phyloP scores from a whole-genome alignment of 768 basidiomycete species.

The Erythrobasidium yunnanense region DNA sequence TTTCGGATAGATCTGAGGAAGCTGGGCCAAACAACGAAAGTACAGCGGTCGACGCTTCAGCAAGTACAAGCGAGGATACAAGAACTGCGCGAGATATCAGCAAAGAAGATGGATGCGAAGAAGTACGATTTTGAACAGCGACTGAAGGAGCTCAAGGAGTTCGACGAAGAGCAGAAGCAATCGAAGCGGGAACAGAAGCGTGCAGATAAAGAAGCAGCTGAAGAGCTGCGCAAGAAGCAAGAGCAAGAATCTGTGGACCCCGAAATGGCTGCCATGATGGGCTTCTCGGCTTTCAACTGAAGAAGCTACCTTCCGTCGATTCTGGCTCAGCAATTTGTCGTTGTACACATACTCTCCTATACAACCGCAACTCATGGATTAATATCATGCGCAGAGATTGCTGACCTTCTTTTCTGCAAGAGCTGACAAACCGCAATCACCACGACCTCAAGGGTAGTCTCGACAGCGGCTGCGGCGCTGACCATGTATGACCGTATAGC shows the following conservation, averaged over 20 bases:
- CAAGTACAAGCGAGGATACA: slow-evolving; percentile 90
- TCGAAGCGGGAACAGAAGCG: slow-evolving; percentile 26
- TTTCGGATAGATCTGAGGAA: slow-evolving; percentile 66
- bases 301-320: too few species aligned
- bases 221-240: background rate
- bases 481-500: too few species aligned
- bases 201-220: slow-evolving; percentile 7
- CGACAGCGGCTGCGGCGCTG: too few species aligned
- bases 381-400: too few species aligned
- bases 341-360: background rate
- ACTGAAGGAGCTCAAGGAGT: slow-evolving; percentile 33
- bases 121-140: slow-evolving; percentile 91
- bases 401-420: too few species aligned
- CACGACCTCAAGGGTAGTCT: too few species aligned
- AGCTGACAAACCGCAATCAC: too few species aligned
- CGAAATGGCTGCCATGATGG: slow-evolving; percentile 21
- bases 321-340: background rate
- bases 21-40: slow-evolving; percentile 89
- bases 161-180: slow-evolving; percentile 29
- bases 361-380: too few species aligned
- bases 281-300: slow-evolving; percentile 10
- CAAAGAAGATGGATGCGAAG: slow-evolving; percentile 68
- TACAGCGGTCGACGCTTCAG: slow-evolving; percentile 77
- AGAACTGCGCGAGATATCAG: slow-evolving; percentile 71
- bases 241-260: slow-evolving; percentile 14